These are phyloP conservation scores for Venustampulla echinocandica DNA, from an alignment of 495 filamentous ascomycete genomes.

Conservation along the genomic window DNA sequence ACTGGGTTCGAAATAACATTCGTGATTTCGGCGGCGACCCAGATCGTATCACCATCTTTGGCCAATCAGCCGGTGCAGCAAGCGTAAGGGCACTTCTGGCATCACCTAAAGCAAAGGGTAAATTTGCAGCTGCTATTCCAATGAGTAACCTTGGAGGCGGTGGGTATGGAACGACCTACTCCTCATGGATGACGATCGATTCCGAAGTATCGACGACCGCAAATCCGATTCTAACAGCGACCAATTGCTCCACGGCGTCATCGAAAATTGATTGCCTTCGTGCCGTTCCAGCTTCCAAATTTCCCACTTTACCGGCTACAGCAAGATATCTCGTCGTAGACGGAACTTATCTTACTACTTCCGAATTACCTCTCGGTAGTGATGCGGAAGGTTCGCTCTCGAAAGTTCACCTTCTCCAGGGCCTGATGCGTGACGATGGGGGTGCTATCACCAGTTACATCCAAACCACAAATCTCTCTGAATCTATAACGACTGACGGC, in stretches of 20 bases:
- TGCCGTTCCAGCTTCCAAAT: constrained; percentile 23
- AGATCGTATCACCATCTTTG: constrained; percentile 35
- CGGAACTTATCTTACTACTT: constrained; percentile 33
- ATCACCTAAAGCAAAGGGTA: constrained; percentile 39
- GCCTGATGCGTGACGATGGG: constrained; percentile 34
- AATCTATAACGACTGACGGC: constrained; percentile 24
- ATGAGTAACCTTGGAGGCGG: constrained; percentile 41
- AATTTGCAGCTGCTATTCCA: constrained; percentile 41
- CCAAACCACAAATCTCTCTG: constrained; percentile 26
- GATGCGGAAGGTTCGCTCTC: constrained; percentile 24
- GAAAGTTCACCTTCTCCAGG: constrained; percentile 35
- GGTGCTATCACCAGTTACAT: constrained; percentile 31
- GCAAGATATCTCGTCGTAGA: constrained; percentile 35
- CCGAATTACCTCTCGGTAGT: constrained; percentile 28
- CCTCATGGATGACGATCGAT: constrained; percentile 35
- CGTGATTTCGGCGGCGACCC: constrained; percentile 31
- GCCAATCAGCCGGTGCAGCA: constrained; percentile 50
- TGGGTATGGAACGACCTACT: constrained; percentile 40
- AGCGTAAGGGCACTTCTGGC: constrained; percentile 45
- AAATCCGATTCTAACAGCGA: constrained; percentile 30
- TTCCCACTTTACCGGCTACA: constrained; percentile 19
- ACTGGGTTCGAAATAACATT: constrained; percentile 44
- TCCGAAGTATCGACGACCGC: constrained; percentile 28
- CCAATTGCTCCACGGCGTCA: constrained; percentile 28
- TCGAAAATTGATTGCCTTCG: constrained; percentile 30